Conservation (phyloP, 257 asterid genomes). For the Plantago elongata region DNA sequence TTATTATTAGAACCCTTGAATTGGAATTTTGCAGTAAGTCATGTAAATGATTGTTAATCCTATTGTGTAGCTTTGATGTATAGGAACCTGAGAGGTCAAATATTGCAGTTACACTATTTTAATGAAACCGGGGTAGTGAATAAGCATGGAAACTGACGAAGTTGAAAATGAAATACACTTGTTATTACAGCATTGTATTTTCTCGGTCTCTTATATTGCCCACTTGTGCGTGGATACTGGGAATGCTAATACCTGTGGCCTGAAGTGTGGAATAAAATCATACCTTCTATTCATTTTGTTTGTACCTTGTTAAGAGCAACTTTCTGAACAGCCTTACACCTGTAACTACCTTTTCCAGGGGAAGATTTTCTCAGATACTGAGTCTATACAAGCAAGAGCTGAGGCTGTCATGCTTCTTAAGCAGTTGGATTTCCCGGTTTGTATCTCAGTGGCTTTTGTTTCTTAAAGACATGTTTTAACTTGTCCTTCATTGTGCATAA, state of each 20-base stretch:
- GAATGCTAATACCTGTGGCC: background rate
- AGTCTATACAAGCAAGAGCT: constrained; percentile 96
- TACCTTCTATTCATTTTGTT: constrained; percentile 1
- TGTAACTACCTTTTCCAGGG: constrained; percentile 52
- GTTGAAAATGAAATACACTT: background rate
- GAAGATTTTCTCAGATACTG: constrained; percentile 90
- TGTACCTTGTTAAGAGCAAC: background rate
- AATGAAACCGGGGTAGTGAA: too few relatives aligned
- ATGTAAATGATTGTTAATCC: background rate
- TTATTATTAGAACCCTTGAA: constrained; percentile 6
- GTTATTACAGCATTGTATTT: constrained; percentile 9
- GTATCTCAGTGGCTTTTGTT: constrained; percentile 29
- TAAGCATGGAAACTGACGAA: background rate
- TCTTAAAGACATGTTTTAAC: constrained; percentile 16
- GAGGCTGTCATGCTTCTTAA: constrained; percentile 98
- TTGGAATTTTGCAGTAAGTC: constrained; percentile 9
- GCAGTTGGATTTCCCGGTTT: constrained; percentile 89
- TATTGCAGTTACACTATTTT: too few relatives aligned
- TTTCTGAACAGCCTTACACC: background rate
- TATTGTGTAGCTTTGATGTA: too few relatives aligned
- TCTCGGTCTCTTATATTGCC: constrained; percentile 4
- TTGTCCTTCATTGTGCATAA: constrained; percentile 6
- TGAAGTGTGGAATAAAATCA: constrained; percentile 5
- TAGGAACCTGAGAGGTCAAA: too few relatives aligned
- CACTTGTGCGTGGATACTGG: constrained; percentile 1